These are phyloP conservation scores for Penicillium sp. DNA, from an alignment of 2,329 filamentous ascomycete genomes.

Conservation along the genomic window DNA sequence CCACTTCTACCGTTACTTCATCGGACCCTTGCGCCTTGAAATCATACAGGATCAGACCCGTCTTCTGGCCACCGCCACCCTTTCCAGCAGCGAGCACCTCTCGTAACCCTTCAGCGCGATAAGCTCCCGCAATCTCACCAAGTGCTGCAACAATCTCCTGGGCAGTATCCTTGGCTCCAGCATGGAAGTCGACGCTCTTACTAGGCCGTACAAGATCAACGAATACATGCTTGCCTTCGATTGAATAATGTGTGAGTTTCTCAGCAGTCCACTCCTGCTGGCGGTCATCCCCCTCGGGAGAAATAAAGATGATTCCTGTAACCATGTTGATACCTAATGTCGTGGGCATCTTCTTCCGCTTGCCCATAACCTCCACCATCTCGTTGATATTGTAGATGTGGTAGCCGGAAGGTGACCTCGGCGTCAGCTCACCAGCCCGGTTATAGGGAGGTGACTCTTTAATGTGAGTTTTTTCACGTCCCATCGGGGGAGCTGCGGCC, in stretches of 20 bases:
- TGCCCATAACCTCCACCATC: conserved; percentile 95
- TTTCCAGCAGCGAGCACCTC: conserved; percentile 83
- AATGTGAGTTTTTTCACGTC: conserved; percentile 44
- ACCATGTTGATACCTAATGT: conserved; percentile 89
- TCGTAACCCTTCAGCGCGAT: conserved; percentile 74
- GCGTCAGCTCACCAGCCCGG: conserved; percentile 51
- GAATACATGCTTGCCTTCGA: conserved; percentile 97
- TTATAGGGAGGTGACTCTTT: conserved; percentile 59
- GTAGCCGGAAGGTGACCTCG: conserved; percentile 72
- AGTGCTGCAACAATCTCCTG: conserved; percentile 87
- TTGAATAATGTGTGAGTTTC: conserved; percentile 94
- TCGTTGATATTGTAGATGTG: conserved; percentile 97
- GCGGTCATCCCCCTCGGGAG: conserved; percentile 80
- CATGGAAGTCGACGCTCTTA: conserved; percentile 95
- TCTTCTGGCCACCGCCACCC: conserved; percentile 68
- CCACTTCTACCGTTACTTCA: conserved; percentile 86
- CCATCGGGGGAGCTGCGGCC: conserved; percentile 20
- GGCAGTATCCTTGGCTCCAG: conserved; percentile 94
- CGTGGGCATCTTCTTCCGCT: conserved; percentile 98
- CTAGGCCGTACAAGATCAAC: conserved; percentile 88
- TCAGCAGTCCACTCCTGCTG: conserved; percentile 93
- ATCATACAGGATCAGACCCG: conserved; percentile 85
- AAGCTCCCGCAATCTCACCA: conserved; percentile 84
- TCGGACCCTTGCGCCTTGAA: conserved; percentile 97
- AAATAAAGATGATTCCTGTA: conserved; percentile 85